phyloP scores from a whole-genome alignment of 2,329 filamentous ascomycete species.

The Colletotrichum orbiculare region DNA sequence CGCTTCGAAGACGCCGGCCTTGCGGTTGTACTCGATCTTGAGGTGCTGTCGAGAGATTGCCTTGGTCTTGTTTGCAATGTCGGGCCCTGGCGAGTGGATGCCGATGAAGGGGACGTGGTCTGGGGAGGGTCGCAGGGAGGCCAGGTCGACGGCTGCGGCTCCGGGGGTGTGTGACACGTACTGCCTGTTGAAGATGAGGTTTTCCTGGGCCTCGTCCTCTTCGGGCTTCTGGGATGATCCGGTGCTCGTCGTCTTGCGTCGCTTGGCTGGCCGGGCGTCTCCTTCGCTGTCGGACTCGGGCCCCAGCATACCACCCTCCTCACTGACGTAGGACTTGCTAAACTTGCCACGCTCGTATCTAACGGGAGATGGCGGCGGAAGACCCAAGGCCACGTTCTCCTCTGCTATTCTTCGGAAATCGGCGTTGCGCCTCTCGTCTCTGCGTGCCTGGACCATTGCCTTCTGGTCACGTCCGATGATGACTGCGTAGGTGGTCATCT shows the following conservation, averaged over 20 bases:
- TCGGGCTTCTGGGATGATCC: slow-evolving; percentile 53
- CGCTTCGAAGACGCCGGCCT: slow-evolving; percentile 73
- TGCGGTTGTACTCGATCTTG: slow-evolving; percentile 76
- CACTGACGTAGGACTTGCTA: slow-evolving; percentile 74
- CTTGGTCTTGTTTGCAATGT: slow-evolving; percentile 72
- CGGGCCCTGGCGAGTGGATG: slow-evolving; percentile 76
- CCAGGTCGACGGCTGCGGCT: slow-evolving; percentile 69
- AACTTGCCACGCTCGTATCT: slow-evolving; percentile 64
- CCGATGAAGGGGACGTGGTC: slow-evolving; percentile 73
- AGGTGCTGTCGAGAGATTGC: slow-evolving; percentile 80
- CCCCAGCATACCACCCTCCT: slow-evolving; percentile 75
- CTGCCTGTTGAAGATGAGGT: slow-evolving; percentile 67
- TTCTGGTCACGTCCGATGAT: slow-evolving; percentile 78
- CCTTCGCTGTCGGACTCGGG: slow-evolving; percentile 69
- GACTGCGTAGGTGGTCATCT: slow-evolving; percentile 80
- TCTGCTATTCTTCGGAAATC: slow-evolving; percentile 57
- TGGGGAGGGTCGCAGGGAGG: slow-evolving; percentile 69
- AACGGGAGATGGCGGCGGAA: slow-evolving; percentile 63
- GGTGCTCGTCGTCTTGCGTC: slow-evolving; percentile 58
- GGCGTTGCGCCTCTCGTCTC: slow-evolving; percentile 60
- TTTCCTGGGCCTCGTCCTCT: slow-evolving; percentile 56
- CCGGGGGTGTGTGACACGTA: slow-evolving; percentile 71
- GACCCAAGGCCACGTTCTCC: slow-evolving; percentile 58
- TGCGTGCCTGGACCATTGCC: slow-evolving; percentile 65
- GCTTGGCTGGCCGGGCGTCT: slow-evolving; percentile 57